Conservation (phyloP, 805 yeast species). For the Candida stauntonica region DNA sequence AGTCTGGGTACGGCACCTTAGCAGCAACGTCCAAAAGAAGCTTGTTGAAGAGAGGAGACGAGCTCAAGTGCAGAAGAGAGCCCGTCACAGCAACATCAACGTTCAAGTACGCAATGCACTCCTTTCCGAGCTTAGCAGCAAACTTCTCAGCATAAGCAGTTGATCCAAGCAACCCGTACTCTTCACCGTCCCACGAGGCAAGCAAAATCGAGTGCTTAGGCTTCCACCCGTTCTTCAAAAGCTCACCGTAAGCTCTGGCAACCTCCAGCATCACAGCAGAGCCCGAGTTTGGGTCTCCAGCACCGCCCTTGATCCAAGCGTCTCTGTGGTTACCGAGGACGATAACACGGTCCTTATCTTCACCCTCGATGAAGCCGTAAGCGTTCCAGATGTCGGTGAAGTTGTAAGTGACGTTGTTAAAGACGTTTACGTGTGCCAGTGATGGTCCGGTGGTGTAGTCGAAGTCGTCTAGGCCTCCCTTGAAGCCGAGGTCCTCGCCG, state of each 20-base stretch:
- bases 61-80: constrained; percentile 38
- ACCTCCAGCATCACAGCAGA: constrained; percentile 62
- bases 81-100: constrained; percentile 65
- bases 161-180: constrained; percentile 68
- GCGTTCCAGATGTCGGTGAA: constrained; percentile 61
- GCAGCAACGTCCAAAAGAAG: constrained; percentile 42
- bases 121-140: constrained; percentile 40
- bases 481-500: constrained; percentile 49
- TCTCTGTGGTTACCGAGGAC: constrained; percentile 76
- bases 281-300: constrained; percentile 77
- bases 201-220: constrained; percentile 61
- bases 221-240: constrained; percentile 54
- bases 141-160: constrained; percentile 74
- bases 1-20: constrained; percentile 41
- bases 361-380: constrained; percentile 56
- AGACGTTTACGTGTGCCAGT: constrained; percentile 45
- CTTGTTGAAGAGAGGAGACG: constrained; percentile 56
- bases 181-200: constrained; percentile 86
- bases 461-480: constrained; percentile 40
- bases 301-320: constrained; percentile 77
- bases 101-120: constrained; percentile 65
- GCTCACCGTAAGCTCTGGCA: constrained; percentile 51
- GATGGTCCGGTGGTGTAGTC: constrained; percentile 52
- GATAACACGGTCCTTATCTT: constrained; percentile 47
- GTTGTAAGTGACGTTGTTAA: constrained; percentile 57